phyloP scores from a whole-genome alignment of 2,329 filamentous ascomycete genomes.

The Colletotrichum sp. region DNA sequence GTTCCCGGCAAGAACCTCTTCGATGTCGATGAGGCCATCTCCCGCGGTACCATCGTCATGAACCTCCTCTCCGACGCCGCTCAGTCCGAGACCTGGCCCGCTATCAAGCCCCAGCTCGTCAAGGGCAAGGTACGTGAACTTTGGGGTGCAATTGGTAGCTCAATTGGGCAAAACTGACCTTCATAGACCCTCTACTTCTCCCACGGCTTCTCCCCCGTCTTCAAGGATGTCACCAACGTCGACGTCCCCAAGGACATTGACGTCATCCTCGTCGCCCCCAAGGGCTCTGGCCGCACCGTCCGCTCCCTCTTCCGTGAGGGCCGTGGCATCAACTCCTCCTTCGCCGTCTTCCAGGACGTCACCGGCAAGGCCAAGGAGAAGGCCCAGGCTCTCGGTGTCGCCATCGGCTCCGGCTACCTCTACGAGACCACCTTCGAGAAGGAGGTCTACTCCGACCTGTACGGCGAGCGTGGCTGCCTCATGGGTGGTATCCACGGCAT shows the following conservation, averaged over 20 bases:
- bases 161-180: constrained; percentile 25
- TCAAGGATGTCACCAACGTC: constrained; percentile 99
- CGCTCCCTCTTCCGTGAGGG: constrained; percentile 99
- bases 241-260: constrained; percentile 95
- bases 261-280: constrained; percentile 99
- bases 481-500: constrained; percentile 99
- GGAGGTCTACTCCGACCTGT: constrained; percentile 99
- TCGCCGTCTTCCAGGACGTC: constrained; percentile 98
- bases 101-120: constrained; percentile 96
- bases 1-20: constrained; percentile 98
- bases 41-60: constrained; percentile 95
- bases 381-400: constrained; percentile 94
- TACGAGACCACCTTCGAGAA: constrained; percentile 99
- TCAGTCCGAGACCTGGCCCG: constrained; percentile 98
- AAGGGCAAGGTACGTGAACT: constrained; percentile 87
- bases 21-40: constrained; percentile 95
- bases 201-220: constrained; percentile 99
- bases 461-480: constrained; percentile 99
- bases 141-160: neutral
- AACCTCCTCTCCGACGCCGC: constrained; percentile 98
- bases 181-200: constrained; percentile 97
- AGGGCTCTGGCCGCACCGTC: constrained; percentile 98
- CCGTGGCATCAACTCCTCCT: constrained; percentile 99
- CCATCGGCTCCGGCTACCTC: constrained; percentile 96
- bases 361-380: constrained; percentile 98